Percentiles rank a stretch among this genome's conserved stretches.
These are phyloP conservation scores for Pseudognaphalium luteoalbum DNA, from an alignment of 129 eudicot species.

Conservation along the genomic window DNA sequence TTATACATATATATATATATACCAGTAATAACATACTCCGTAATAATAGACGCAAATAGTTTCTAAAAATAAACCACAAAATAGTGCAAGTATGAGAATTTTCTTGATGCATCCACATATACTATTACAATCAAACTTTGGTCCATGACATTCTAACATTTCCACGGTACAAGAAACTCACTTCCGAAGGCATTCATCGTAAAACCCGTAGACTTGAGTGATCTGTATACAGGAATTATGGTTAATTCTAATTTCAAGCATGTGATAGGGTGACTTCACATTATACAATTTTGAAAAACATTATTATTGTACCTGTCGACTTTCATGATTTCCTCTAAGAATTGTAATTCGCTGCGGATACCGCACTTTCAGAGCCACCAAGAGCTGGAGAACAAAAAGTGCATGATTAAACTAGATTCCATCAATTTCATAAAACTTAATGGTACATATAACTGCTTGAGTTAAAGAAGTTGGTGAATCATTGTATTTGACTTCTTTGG, in stretches of 20 bases:
- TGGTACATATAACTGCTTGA: neutral
- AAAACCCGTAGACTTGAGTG: slow-evolving; percentile 94
- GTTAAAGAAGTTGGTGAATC: neutral
- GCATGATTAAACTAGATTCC: neutral
- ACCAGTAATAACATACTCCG: slow-evolving; percentile 6
- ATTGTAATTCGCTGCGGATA: slow-evolving; percentile 14
- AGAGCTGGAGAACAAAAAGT: neutral
- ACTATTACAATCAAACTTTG: neutral
- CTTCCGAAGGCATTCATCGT: slow-evolving; percentile 95
- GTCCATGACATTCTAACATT: neutral
- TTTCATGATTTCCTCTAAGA: slow-evolving; percentile 17
- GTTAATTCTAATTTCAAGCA: slow-evolving; percentile 2
- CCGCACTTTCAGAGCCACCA: slow-evolving; percentile 18
- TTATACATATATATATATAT: no score
- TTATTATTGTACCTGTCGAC: neutral
- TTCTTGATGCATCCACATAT: neutral
- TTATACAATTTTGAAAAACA: neutral
- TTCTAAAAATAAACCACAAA: neutral
- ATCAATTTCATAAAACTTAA: neutral
- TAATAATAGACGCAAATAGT: neutral
- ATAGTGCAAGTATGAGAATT: neutral
- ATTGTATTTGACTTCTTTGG: neutral
- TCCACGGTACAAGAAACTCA: slow-evolving; percentile 36
- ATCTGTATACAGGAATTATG: slow-evolving; percentile 52
- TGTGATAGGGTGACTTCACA: neutral